Conservation (phyloP, 805 yeast species). For the Wickerhamomyces silvicola region DNA sequence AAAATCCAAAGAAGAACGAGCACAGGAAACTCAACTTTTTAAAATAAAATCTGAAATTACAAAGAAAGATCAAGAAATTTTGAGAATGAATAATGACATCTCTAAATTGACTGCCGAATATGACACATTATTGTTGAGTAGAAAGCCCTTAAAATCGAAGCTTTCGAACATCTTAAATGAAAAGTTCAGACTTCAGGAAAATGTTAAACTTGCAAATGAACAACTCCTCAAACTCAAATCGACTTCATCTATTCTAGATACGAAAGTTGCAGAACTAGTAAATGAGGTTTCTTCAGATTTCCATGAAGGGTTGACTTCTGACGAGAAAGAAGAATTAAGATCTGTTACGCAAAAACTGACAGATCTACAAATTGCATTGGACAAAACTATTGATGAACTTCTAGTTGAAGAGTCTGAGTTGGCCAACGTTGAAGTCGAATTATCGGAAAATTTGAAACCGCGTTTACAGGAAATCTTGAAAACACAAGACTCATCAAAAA, state of each 20-base stretch:
- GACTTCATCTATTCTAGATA: slow-evolving; percentile 16
- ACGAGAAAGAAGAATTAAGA: slow-evolving; percentile 40
- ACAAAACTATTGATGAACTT: slow-evolving; percentile 32
- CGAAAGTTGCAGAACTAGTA: slow-evolving; percentile 30
- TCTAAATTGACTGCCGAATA: slow-evolving; percentile 27
- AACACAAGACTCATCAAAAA: slow-evolving; percentile 16
- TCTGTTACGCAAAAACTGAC: slow-evolving; percentile 31
- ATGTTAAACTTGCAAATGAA: slow-evolving; percentile 21
- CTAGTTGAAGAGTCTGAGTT: slow-evolving; percentile 41
- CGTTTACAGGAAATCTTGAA: slow-evolving; percentile 35
- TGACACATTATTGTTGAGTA: slow-evolving; percentile 36
- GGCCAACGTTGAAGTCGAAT: slow-evolving; percentile 44
- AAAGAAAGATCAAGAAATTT: slow-evolving; percentile 45
- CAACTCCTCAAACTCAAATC: slow-evolving; percentile 4
- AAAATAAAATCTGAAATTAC: slow-evolving; percentile 33
- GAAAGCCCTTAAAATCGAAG: slow-evolving; percentile 38
- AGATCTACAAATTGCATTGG: slow-evolving; percentile 33
- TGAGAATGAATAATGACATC: slow-evolving; percentile 40
- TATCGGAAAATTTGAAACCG: slow-evolving; percentile 53
- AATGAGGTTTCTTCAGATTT: slow-evolving; percentile 51
- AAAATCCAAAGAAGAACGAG: slow-evolving; percentile 43
- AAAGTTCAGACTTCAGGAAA: slow-evolving; percentile 37
- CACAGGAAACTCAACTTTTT: slow-evolving; percentile 32
- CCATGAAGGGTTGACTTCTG: slow-evolving; percentile 40
- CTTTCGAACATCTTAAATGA: slow-evolving; percentile 36